A percentile compares a stretch with the other conserved stretches of the same genome.
phyloP scores from a whole-genome alignment of 768 basidiomycete genomes.

The Gymnopilus dilepis region DNA sequence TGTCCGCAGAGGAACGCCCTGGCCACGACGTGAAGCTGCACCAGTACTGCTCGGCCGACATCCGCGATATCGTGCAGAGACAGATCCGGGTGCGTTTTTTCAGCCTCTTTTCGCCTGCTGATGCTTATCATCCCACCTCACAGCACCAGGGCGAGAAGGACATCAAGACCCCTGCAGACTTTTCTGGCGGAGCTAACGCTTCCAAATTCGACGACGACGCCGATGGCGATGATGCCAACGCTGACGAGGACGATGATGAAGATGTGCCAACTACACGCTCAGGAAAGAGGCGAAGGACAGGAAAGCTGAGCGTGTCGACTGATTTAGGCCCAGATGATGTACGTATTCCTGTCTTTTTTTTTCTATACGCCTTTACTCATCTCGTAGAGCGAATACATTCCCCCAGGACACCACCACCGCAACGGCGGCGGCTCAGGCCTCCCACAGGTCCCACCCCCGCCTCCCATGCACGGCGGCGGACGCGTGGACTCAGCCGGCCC shows the following conservation, averaged over 20 bases:
- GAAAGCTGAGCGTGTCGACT: background rate
- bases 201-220: constrained; percentile 34
- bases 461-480: constrained; percentile 18
- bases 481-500: constrained; percentile 7
- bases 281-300: constrained; percentile 1
- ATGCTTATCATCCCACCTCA: constrained; percentile 20
- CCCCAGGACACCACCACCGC: constrained; percentile 25
- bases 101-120: background rate
- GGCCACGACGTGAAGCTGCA: constrained; percentile 76
- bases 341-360: background rate
- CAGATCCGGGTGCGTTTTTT: constrained; percentile 48
- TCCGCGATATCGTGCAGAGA: constrained; percentile 62
- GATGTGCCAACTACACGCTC: constrained; percentile 1
- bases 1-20: constrained; percentile 56
- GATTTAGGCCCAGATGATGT: constrained; percentile 11
- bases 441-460: constrained; percentile 20
- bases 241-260: constrained; percentile 12
- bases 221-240: constrained; percentile 34
- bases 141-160: constrained; percentile 45
- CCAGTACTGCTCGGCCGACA: constrained; percentile 69
- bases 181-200: constrained; percentile 32
- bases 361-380: background rate
- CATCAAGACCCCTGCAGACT: constrained; percentile 40
- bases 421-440: constrained; percentile 1
- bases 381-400: constrained; percentile 19